Evolutionary conservation across 345 rosid species (phyloP).

Genomic region (Eucalyptus erythrocorys): DNA sequence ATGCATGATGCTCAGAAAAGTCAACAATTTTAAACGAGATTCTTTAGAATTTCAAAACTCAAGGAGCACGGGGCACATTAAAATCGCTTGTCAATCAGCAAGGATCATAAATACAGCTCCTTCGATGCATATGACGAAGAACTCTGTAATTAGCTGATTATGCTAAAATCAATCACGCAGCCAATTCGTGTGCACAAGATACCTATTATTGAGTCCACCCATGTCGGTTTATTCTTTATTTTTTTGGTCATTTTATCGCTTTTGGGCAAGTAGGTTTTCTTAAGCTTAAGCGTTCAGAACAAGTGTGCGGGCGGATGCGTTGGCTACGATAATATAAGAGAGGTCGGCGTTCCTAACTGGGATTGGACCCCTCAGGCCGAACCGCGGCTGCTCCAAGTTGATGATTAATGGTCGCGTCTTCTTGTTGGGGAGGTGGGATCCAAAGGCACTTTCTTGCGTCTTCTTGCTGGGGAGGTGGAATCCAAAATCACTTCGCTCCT

Average conservation of each 20-base stretch:
- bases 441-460: not conserved
- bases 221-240: rapidly evolving
- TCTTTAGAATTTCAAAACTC: not conserved
- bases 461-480: not conserved
- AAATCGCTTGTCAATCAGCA: not conserved
- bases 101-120: not conserved
- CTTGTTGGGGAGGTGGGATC: not conserved
- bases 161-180: not conserved
- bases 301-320: rapidly evolving
- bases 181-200: not conserved
- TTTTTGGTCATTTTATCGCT: not conserved
- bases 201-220: not conserved
- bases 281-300: not conserved
- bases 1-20: rapidly evolving
- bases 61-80: not conserved
- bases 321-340: not conserved
- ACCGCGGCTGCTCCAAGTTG: not conserved
- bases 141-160: not conserved
- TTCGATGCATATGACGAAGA: not conserved
- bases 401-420: not conserved
- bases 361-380: not conserved
- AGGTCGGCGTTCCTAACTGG: too few species aligned
- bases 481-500: not conserved
- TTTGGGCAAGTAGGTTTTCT: not conserved
- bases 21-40: not conserved